Base-by-base conservation (phyloP, 169 alveolate species). In the Plasmodium yoelii region DNA sequence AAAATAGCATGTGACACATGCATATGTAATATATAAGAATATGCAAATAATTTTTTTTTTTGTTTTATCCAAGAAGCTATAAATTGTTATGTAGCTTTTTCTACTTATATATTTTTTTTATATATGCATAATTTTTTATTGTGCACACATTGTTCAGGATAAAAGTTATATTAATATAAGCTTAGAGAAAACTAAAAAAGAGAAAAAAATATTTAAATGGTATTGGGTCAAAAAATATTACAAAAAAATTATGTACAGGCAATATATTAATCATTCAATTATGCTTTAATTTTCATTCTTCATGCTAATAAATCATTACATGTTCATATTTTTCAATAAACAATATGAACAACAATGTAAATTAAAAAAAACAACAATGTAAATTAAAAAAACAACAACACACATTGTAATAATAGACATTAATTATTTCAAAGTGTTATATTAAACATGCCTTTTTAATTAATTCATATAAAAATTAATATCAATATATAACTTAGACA, bases 111-210 rank as follows among this genome's bases (percentile, higher is more conserved):
- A 15, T 59, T 75, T 80, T 77, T 77, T 64, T 77, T 61, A 49
- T 34, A 34, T 34, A 34, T 34, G 7, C 42, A 34, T 34, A 34
- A 34, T 73, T 73, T 73, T 57, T 73, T 73, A n/a, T 56, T n/a
- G 63, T 51, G 82, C 63, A 55, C 69, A 74, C 67, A 60, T 28
- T 59, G 73, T 74, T 74, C 73, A 60, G 73, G 44, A 73, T 61
- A 74, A 55, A 74, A 51, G 28, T 24, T 15, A 6, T 18, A 49
- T 19, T 49, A 49, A 69, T 24, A 49, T 5, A 49, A 47, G 53
- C 65, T 49, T 18, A 69, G 49, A 69, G 53, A 46, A 49, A 10
- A 28, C 19, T 75, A 47, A 46, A 74, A 44, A 74, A 47, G 68
- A 51, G 88, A 65, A 74, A 60, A n/a, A 63, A 65, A 24, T 34